Conservation (phyloP, 2,329 filamentous ascomycete genomes). For the Ascomycota sp. region DNA sequence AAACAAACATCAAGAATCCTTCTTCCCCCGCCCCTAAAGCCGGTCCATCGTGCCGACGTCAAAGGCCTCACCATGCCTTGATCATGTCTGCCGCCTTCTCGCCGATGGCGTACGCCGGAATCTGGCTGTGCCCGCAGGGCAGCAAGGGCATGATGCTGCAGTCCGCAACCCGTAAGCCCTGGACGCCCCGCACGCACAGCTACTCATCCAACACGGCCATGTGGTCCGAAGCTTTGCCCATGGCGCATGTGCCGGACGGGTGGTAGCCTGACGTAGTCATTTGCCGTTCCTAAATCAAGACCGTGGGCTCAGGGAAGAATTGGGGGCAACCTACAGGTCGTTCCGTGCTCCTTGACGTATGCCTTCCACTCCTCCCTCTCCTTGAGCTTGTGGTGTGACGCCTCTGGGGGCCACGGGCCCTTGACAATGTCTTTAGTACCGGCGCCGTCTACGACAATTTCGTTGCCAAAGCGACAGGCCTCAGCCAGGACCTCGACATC, state of each 20-base stretch:
- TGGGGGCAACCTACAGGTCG: constrained; percentile 37
- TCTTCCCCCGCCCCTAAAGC: too few relatives aligned
- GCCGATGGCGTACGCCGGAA: constrained; percentile 32
- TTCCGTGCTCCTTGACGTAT: constrained; percentile 36
- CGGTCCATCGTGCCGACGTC: too few relatives aligned
- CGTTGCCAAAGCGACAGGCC: constrained; percentile 36
- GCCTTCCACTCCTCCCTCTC: constrained; percentile 36
- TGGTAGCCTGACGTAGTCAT: constrained; percentile 25
- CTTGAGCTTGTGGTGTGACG: constrained; percentile 29
- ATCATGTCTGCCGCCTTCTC: constrained; percentile 19
- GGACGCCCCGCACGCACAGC: constrained; percentile 26
- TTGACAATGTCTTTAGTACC: constrained; percentile 38
- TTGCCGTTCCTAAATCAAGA: not conserved
- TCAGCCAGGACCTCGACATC: constrained; percentile 39
- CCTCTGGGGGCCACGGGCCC: constrained; percentile 34
- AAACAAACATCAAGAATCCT: too few relatives aligned
- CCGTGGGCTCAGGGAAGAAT: too few relatives aligned
- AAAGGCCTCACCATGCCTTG: too few relatives aligned
- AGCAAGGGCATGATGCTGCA: constrained; percentile 26
- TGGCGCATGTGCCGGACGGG: constrained; percentile 33
- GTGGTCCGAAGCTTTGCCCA: constrained; percentile 20
- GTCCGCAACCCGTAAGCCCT: constrained; percentile 28
- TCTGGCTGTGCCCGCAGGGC: constrained; percentile 22
- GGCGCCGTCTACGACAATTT: constrained; percentile 34
- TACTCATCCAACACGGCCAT: constrained; percentile 25